Percentiles rank a stretch among this genome's conserved stretches.
These are phyloP conservation scores for Pseudocercospora musae DNA, from an alignment of 2,329 filamentous ascomycete genomes.

Conservation along the genomic window DNA sequence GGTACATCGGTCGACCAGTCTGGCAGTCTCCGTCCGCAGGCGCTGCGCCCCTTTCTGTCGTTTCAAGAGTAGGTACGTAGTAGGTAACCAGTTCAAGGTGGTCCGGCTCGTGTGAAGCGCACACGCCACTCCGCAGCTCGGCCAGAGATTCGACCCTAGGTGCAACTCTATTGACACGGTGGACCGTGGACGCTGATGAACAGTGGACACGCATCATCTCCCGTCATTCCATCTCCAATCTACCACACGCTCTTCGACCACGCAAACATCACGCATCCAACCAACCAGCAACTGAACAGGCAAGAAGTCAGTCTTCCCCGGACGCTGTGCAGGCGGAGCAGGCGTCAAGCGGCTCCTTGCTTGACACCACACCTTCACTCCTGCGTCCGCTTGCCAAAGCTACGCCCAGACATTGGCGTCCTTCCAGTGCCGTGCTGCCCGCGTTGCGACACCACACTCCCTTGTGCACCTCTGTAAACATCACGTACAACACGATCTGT, in stretches of 20 bases:
- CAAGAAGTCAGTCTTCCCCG: background rate
- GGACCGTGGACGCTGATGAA: too few relatives aligned
- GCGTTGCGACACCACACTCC: background rate
- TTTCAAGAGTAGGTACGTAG: background rate
- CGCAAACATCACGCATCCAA: background rate
- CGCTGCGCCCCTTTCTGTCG: background rate
- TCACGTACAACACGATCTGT: background rate
- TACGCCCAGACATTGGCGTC: conserved; percentile 3
- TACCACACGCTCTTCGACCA: background rate
- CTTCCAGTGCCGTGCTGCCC: background rate
- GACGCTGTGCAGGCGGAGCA: background rate
- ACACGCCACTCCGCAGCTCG: background rate
- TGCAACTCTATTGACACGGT: background rate
- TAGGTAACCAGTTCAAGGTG: too few relatives aligned
- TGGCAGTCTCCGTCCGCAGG: background rate
- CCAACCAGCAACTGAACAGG: background rate
- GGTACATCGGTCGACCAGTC: background rate
- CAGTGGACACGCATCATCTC: background rate
- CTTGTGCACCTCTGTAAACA: background rate
- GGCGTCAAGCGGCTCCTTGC: background rate
- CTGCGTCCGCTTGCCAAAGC: background rate
- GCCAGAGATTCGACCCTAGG: background rate
- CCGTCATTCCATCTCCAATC: too few relatives aligned
- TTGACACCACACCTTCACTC: background rate
- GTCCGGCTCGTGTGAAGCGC: background rate